A percentile compares a stretch with the other conserved stretches of the same genome.
Conservation (phyloP, 2,329 filamentous ascomycete genomes). For the Ceratocystis eucalypticola region DNA sequence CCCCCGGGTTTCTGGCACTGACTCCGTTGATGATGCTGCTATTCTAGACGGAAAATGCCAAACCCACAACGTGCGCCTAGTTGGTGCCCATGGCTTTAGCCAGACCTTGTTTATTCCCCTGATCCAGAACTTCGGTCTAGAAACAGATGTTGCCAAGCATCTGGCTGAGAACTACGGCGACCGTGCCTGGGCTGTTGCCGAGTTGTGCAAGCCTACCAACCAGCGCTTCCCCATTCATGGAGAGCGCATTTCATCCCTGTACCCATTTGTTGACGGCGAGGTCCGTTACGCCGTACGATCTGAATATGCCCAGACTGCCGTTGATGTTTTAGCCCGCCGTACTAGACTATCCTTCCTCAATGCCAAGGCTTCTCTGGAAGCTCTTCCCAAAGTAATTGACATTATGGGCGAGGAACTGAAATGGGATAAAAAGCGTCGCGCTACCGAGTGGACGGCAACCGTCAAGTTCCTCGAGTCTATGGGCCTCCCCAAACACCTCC, state of each 20-base stretch:
- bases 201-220: constrained; percentile 63
- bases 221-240: constrained; percentile 72
- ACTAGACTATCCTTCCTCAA: constrained; percentile 83
- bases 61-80: constrained; percentile 66
- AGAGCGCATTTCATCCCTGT: constrained; percentile 63
- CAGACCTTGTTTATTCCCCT: constrained; percentile 88
- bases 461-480: constrained; percentile 49
- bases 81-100: constrained; percentile 77
- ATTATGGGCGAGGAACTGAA: constrained; percentile 74
- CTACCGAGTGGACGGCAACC: constrained; percentile 67
- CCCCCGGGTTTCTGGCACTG: constrained; percentile 55
- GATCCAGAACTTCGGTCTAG: constrained; percentile 83
- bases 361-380: constrained; percentile 77
- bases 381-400: constrained; percentile 73
- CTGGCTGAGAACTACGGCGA: constrained; percentile 80
- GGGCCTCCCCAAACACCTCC: constrained; percentile 49
- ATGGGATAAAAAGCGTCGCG: constrained; percentile 61
- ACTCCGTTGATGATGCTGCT: constrained; percentile 56
- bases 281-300: constrained; percentile 75
- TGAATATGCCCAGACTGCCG: constrained; percentile 83
- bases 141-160: constrained; percentile 85
- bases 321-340: constrained; percentile 73
- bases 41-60: constrained; percentile 55
- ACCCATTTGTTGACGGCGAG: constrained; percentile 87
- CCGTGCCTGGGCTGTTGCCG: constrained; percentile 78